Conservation (phyloP, 2,329 filamentous ascomycete species). For the Aspergillus tubingensis region DNA sequence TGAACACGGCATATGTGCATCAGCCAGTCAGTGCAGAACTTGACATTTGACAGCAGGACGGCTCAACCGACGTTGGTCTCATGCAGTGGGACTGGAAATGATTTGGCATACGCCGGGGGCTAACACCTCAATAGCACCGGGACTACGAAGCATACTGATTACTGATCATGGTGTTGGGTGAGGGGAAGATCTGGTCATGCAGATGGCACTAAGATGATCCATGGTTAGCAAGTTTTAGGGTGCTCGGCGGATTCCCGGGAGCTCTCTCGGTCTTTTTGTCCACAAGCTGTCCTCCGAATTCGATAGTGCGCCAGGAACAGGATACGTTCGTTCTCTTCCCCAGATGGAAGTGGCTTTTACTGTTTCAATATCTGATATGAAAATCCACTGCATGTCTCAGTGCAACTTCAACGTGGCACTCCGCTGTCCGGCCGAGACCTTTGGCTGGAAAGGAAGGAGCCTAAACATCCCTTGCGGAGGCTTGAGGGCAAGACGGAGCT, state of each 20-base stretch:
- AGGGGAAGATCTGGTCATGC: slow-evolving; percentile 1
- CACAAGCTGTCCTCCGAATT: not conserved
- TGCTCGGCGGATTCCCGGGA: not conserved
- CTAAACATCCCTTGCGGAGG: slow-evolving; percentile 2
- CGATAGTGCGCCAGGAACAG: not conserved
- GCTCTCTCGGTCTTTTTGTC: not conserved
- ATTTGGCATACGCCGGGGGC: not conserved
- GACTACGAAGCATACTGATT: not conserved
- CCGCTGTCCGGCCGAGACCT: not conserved
- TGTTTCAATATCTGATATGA: not conserved
- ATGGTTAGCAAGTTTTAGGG: not conserved
- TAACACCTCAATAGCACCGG: not conserved
- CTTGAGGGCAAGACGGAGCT: not conserved
- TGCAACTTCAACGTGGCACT: not conserved
- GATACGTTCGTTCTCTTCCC: not conserved
- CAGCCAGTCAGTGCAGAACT: not conserved
- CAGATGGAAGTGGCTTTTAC: not conserved
- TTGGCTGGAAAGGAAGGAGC: not conserved
- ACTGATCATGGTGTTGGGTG: not conserved
- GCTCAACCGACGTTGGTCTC: not conserved
- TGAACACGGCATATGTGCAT: not conserved
- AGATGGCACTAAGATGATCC: not conserved
- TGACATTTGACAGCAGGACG: not conserved
- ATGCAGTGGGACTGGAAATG: not conserved
- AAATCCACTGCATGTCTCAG: not conserved